Percentiles rank a stretch among this genome's conserved stretches.
phyloP scores from a whole-genome alignment of 176 grass and related monocot species.

The Calamus simplicifolius region DNA sequence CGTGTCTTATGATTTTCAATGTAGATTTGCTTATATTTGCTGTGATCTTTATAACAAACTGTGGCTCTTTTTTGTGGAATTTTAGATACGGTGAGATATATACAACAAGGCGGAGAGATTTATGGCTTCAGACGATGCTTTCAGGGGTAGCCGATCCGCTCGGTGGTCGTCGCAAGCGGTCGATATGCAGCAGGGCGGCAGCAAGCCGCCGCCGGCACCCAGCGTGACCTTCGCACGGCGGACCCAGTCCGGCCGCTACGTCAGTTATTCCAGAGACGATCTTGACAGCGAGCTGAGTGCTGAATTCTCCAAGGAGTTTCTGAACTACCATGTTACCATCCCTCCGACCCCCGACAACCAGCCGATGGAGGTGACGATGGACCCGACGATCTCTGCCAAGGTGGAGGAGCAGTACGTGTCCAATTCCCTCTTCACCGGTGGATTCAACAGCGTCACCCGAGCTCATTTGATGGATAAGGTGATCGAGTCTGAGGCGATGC shows the following conservation, averaged over 20 bases:
- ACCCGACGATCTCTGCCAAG: constrained; percentile 68
- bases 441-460: constrained; percentile 81
- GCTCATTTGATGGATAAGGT: constrained; percentile 98
- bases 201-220: constrained; percentile 8
- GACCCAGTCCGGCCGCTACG: constrained; percentile 65
- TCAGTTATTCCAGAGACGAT: constrained; percentile 76
- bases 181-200: neutral
- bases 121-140: constrained; percentile 38
- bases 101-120: neutral
- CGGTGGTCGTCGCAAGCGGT: constrained; percentile 6
- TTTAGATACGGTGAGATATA: too few species aligned
- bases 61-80: too few species aligned
- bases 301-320: constrained; percentile 52
- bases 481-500: constrained; percentile 57
- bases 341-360: constrained; percentile 80
- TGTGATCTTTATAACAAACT: too few species aligned
- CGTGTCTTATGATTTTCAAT: constrained; percentile 15
- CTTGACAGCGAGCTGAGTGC: constrained; percentile 55
- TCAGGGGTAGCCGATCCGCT: constrained; percentile 22
- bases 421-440: constrained; percentile 91
- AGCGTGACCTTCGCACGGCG: constrained; percentile 74
- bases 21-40: neutral
- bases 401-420: constrained; percentile 95
- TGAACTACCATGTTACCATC: constrained; percentile 76
- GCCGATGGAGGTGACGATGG: constrained; percentile 65